Base-by-base conservation (phyloP, 805 yeast genomes). In the Jamesozyma spencerorum region DNA sequence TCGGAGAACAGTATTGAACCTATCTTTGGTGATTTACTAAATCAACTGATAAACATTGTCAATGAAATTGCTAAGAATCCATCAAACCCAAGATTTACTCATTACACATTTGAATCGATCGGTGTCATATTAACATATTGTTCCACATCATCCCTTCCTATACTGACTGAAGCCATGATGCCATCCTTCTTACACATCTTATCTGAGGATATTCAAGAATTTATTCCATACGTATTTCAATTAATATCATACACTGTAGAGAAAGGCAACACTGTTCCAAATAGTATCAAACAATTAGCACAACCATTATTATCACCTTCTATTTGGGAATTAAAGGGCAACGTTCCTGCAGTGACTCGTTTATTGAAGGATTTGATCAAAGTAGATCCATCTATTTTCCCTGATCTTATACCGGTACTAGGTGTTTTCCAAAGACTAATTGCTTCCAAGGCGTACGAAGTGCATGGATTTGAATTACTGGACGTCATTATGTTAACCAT, bases 401-500 rank as follows among this genome's bases (percentile, higher is more conserved):
- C 54, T n/a, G 72, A 70, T 37, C 58, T 86, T 32, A 74, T 83
- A 28, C 95, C 97, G 3, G 74, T 92, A 24, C 67, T 92, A 31
- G 99, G 99, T 31, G 95, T 92, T n/a, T 94, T 85, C 69, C 98
- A 94, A 65, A 86, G 88, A 59, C 68, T 92, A 48, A 77, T 92
- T 38, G 78, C 96, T 1, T 85, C 97, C 0, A 83, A 81, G 49
- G 72, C 77, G 13, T 81, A 86, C 52, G 97, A 92, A 53, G 64
- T 64, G 30, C 72, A 77, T 52, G 97, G 97, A 2, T 82, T 92
- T 60, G 97, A 92, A 42, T 65, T 92, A 33, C 63, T 92, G 34
- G 88, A 84, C 56, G 65, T 72, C 2, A 79, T 92, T 37, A 60
- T 90, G 33, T 53, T 75, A 33, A 62, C 70, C 43, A 63, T 86